Conservation (phyloP, 495 filamentous ascomycete species). For the Aspergillus cavernicola region DNA sequence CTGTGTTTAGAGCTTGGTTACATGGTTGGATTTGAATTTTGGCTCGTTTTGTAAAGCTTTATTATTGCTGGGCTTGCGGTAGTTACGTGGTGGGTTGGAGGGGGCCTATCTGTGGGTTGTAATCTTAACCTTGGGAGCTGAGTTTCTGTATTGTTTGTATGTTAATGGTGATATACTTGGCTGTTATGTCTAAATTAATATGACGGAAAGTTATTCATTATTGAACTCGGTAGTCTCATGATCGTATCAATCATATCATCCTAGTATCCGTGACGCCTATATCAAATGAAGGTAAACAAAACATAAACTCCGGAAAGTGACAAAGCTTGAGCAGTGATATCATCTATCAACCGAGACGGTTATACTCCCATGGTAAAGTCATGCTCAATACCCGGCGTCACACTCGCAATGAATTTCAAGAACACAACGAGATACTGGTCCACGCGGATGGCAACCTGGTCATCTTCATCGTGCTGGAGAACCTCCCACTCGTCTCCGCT, state of each 20-base stretch:
- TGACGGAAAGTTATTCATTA: neutral
- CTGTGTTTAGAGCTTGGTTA: too few species aligned
- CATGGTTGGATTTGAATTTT: too few species aligned
- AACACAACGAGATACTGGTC: constrained; percentile 99
- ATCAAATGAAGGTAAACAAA: neutral
- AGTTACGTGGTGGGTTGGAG: too few species aligned
- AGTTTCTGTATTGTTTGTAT: too few species aligned
- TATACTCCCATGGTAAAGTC: constrained; percentile 98
- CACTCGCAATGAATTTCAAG: constrained; percentile 95
- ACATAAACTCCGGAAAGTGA: neutral
- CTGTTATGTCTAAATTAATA: too few species aligned
- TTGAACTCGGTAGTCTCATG: neutral
- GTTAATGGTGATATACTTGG: too few species aligned
- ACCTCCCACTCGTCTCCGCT: constrained; percentile 87
- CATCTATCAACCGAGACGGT: neutral
- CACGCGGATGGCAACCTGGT: constrained; percentile 86
- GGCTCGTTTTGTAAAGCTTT: too few species aligned
- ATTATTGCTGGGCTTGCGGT: too few species aligned
- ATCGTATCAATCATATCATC: neutral
- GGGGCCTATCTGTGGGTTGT: too few species aligned
- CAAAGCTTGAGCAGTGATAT: neutral
- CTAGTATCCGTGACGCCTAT: neutral
- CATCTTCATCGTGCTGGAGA: constrained; percentile 62
- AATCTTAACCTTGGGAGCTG: too few species aligned
- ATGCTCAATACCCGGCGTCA: constrained; percentile 95